Evolutionary conservation across 345 rosid species (phyloP).

Genomic region (Laguncularia racemosa): DNA sequence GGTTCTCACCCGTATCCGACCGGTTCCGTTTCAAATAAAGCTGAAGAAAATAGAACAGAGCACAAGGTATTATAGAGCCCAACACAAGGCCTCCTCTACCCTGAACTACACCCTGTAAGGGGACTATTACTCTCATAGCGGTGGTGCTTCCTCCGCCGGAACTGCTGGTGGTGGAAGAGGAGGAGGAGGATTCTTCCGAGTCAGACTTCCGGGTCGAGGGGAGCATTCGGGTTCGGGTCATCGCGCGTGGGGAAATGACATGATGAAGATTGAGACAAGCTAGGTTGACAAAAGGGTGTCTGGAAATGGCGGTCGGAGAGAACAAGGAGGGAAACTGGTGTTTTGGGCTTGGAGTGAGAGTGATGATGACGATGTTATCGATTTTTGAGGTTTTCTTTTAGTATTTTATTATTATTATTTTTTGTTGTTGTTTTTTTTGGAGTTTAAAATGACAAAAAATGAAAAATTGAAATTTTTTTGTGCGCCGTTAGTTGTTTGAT

Average conservation of each 20-base stretch:
- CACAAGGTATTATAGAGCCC: slow-evolving; percentile 94
- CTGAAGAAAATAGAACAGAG: slow-evolving; percentile 86
- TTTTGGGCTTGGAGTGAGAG: slow-evolving; percentile 20
- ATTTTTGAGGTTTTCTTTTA: neutral
- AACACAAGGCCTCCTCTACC: slow-evolving; percentile 87
- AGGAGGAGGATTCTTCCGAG: slow-evolving; percentile 23
- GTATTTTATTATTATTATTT: neutral
- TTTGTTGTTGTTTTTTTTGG: too few species aligned
- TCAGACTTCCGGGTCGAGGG: slow-evolving; percentile 29
- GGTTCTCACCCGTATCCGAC: slow-evolving; percentile 4
- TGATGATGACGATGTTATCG: slow-evolving; percentile 8
- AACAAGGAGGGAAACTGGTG: slow-evolving; percentile 10
- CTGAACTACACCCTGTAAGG: slow-evolving; percentile 88
- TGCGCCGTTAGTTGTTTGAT: too few species aligned
- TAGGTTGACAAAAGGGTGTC: neutral
- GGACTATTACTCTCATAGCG: slow-evolving; percentile 91
- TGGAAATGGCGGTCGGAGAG: slow-evolving; percentile 14
- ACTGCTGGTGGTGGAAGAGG: slow-evolving; percentile 22
- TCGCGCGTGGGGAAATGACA: slow-evolving; percentile 14
- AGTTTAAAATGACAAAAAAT: too few species aligned
- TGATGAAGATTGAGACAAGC: neutral
- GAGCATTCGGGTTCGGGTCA: slow-evolving; percentile 48
- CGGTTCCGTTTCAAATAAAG: slow-evolving; percentile 65
- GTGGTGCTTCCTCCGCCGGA: slow-evolving; percentile 58
- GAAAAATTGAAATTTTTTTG: too few species aligned